Base-by-base conservation (phyloP, 2,329 filamentous ascomycete genomes). In the Claviceps citrina region DNA sequence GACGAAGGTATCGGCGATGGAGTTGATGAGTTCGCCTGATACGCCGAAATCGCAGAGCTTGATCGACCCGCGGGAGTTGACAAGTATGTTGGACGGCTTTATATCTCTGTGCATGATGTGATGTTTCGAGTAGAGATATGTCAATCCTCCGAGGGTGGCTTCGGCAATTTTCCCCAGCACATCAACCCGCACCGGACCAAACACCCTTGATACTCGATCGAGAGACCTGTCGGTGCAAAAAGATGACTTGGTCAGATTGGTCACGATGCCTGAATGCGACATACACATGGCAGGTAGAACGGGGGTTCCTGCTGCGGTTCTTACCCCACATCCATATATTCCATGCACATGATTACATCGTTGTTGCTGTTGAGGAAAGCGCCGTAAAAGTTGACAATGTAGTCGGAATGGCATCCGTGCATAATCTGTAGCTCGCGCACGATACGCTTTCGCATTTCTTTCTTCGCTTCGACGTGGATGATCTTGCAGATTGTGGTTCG, bases 341-440 rank as follows among this genome's bases (percentile, higher is more conserved):
- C 91, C 91, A 98, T 98, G 61, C 91, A 98, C 80, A 98, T 89
- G 51, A 96, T 93, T 43, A 98, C 93, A 64, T 98, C 91, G 56
- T 93, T 89, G 46, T 86, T 86, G 55, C 93, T 84, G 57, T 94
- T 96, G 55, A 96, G 74, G 57, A 96, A 98, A 28, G 91, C 91
- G 44, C 91, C 91, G 55, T 96, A 96, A 62, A 95, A 98, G 40
- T 82, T 94, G 44, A 98, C 91, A 54, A 98, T 96, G 60, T 93
- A 87, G 45, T 91, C 84, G 18, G 84, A 95, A 55, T 94, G 91
- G 63, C 91, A 98, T 54, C 93, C 85, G 58, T 95, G 87, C 78
- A 96, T 96, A 49, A 98, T 95, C 58, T 95, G 87, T 39, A 98
- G 74, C 61, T 98, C 91, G 58, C 91, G 80, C 46, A 98, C 84